phyloP scores from a whole-genome alignment of 1,284 basidiomycete genomes.

The Sporisorium scitamineum region DNA sequence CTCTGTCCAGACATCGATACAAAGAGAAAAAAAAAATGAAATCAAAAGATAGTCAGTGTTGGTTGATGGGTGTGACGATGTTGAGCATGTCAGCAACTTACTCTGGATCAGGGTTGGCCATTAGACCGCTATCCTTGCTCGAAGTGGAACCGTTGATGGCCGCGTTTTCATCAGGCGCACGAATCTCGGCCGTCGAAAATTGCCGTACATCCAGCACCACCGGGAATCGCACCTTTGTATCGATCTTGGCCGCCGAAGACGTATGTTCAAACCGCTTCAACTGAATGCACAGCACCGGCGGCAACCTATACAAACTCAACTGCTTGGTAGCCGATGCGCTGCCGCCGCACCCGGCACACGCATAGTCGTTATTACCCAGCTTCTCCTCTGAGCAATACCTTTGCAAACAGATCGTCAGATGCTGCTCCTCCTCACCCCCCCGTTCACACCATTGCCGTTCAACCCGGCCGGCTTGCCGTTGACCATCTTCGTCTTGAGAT shows the following conservation, averaged over 20 bases:
- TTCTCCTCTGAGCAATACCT: conserved; percentile 64
- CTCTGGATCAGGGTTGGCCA: conserved; percentile 43
- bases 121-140: conserved; percentile 12
- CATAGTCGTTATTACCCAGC: conserved; percentile 70
- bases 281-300: conserved; percentile 92
- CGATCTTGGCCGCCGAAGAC: conserved; percentile 78
- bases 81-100: neutral
- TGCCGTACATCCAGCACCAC: conserved; percentile 87
- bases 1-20: conserved; percentile 27
- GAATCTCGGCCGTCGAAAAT: conserved; percentile 76
- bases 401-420: conserved; percentile 53
- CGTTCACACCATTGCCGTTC: neutral
- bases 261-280: conserved; percentile 97
- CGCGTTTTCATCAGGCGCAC: conserved; percentile 16
- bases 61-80: neutral
- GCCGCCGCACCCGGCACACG: conserved; percentile 71
- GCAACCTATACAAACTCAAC: conserved; percentile 84
- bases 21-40: neutral
- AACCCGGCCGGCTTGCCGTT: conserved; percentile 13
- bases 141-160: neutral
- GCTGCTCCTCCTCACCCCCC: conserved; percentile 54
- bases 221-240: conserved; percentile 85
- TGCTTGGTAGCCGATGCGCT: conserved; percentile 74
- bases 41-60: neutral
- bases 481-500: conserved; percentile 17